Conservation (phyloP, 2,329 filamentous ascomycete species). For the Paraphaeosphaeria minitans region DNA sequence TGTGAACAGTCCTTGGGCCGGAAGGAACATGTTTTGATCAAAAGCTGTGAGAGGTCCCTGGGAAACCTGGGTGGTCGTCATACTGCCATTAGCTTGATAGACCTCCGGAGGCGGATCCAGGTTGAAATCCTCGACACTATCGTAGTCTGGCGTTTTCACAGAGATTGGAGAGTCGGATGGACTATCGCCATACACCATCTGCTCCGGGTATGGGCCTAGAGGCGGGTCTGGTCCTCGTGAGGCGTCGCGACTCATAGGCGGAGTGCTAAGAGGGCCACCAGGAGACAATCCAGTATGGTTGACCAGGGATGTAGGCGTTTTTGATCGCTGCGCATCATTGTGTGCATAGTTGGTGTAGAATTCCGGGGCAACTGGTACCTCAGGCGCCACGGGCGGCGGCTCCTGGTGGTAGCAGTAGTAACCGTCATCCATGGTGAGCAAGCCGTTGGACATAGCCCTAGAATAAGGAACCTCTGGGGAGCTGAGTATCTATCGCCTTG, state of each 20-base stretch:
- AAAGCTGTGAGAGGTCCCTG: slow-evolving; percentile 29
- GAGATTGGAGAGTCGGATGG: slow-evolving; percentile 44
- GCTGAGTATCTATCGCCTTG: slow-evolving; percentile 36
- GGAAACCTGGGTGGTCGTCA: slow-evolving; percentile 33
- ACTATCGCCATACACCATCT: slow-evolving; percentile 40
- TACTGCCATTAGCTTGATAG: slow-evolving; percentile 30
- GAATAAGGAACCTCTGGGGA: slow-evolving; percentile 23
- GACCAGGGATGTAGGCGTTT: slow-evolving; percentile 42
- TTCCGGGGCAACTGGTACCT: slow-evolving; percentile 26
- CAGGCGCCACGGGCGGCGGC: slow-evolving; percentile 23
- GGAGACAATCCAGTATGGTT: slow-evolving; percentile 43
- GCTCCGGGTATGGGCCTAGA: slow-evolving; percentile 36
- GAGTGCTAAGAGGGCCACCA: slow-evolving; percentile 39
- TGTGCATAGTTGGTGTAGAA: slow-evolving; percentile 28
- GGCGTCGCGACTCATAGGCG: slow-evolving; percentile 38
- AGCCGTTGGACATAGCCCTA: slow-evolving; percentile 23
- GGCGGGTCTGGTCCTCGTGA: slow-evolving; percentile 37
- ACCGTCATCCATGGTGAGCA: slow-evolving; percentile 39
- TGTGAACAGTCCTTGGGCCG: slow-evolving; percentile 20
- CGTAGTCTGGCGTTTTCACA: slow-evolving; percentile 42
- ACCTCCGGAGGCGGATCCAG: slow-evolving; percentile 36
- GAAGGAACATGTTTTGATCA: slow-evolving; percentile 29
- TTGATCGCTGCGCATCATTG: slow-evolving; percentile 34
- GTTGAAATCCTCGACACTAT: slow-evolving; percentile 41
- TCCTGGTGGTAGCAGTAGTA: slow-evolving; percentile 21